Evolutionary conservation across 306 rosid species (phyloP), one percentile per base, ranked within the genome.

Genomic region (Delonix regia): DNA sequence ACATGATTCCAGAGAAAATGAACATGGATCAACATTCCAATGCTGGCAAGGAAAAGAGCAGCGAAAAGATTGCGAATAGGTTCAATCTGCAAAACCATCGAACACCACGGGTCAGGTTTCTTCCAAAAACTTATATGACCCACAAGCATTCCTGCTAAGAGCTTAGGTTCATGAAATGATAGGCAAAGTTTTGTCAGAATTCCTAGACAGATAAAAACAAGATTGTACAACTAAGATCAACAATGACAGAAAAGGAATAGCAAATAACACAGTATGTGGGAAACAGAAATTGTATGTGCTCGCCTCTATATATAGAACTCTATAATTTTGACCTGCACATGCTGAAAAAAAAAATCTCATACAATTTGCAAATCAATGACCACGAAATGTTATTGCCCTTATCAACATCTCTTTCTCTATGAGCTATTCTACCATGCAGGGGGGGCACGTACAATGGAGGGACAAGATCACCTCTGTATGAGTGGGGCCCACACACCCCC

Each of bases 1-100:
- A 96, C 95, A 78, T 93, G 98, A 78, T 84, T 93, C 99, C 99
- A 96, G 34, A 96, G 98, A 83, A 96, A 96, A 71, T 93, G 99
- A 84, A 96, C 97, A 77, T 93, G 94, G 81, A 96, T 96, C 82
- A 93, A 76, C 99, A 93, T 96, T 83, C 99, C 99, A 72, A 96
- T 93, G 94, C 98, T 91, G 66, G 98, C 93, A 7, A 96, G 97
- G 84, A 96, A 96, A 84, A 90, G 97, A 52, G 99, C 98, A 57
- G 98, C 97, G 27, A 96, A 96, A 76, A 90, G 86, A 79, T 96
- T 96, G 83, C 96, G 92, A 73, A 96, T 93, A 55, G 99, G 99
- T 82, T 96, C 99, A 85, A 96, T 91, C 97, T 96, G 89, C 88
- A 80, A 52, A 61, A 39, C 52, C 73, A 76, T 69, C 45, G 24